Evolutionary conservation across 768 basidiomycete species (phyloP).

Genomic region (Kwoniella shandongensis): DNA sequence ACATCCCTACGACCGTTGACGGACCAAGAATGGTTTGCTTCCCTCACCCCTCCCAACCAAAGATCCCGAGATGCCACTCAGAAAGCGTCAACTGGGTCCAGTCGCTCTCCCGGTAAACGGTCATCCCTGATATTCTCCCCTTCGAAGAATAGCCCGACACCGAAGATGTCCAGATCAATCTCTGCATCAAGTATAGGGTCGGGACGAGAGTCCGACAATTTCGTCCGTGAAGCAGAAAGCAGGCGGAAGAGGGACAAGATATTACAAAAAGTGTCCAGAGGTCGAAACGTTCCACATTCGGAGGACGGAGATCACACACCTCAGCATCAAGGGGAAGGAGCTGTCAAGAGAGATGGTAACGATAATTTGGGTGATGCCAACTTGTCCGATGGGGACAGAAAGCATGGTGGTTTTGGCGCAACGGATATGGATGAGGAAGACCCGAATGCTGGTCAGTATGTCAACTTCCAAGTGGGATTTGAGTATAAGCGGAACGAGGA

Average conservation of each 20-base stretch:
- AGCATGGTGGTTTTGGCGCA: slow-evolving; percentile 17
- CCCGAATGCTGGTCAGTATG: slow-evolving; percentile 43
- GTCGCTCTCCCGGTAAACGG: no score
- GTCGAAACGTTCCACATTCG: slow-evolving; percentile 12
- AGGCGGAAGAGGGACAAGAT: slow-evolving; percentile 37
- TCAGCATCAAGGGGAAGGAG: neutral
- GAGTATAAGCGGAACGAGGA: slow-evolving; percentile 39
- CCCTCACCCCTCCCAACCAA: slow-evolving; percentile 18
- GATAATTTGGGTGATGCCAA: slow-evolving; percentile 10
- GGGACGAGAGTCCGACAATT: slow-evolving; percentile 2
- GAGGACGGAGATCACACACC: neutral
- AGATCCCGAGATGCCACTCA: no score
- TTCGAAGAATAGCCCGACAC: no score
- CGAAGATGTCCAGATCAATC: slow-evolving; percentile 6
- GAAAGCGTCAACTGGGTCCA: no score
- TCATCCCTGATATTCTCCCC: no score
- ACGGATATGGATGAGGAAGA: slow-evolving; percentile 40
- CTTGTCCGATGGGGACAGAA: slow-evolving; percentile 16
- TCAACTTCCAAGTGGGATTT: slow-evolving; percentile 52
- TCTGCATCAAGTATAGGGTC: slow-evolving; percentile 12
- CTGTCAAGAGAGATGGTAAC: neutral
- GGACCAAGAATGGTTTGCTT: slow-evolving; percentile 52
- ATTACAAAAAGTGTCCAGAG: slow-evolving; percentile 26
- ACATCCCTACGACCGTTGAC: slow-evolving; percentile 47
- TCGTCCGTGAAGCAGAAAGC: slow-evolving; percentile 18